Conservation (phyloP, 2,329 filamentous ascomycete genomes). For the Botryotinia globosa region DNA sequence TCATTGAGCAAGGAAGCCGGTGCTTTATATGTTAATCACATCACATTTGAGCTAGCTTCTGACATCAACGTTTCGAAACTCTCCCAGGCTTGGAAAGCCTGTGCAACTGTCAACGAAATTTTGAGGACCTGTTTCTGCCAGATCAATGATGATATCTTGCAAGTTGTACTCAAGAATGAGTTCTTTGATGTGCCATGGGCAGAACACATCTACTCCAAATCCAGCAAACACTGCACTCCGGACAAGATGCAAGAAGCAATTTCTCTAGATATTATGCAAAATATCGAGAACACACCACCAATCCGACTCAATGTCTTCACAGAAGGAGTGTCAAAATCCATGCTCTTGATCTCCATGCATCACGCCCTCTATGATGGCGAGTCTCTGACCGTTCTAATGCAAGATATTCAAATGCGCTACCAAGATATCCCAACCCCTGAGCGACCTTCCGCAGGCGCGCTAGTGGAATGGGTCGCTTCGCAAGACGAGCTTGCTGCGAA, state of each 20-base stretch:
- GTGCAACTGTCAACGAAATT: conserved; percentile 8
- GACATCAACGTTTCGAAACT: conserved; percentile 28
- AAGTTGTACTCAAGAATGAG: conserved; percentile 1
- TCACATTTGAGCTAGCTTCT: conserved; percentile 24
- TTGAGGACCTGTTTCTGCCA: conserved; percentile 22
- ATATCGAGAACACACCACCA: not conserved
- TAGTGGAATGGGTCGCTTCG: conserved; percentile 1
- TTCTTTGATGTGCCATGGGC: conserved; percentile 1
- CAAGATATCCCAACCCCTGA: not conserved
- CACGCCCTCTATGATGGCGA: conserved; percentile 51
- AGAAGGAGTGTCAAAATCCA: not conserved
- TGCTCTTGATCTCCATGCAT: conserved; percentile 12
- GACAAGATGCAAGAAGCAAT: conserved; percentile 1
- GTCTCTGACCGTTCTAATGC: not conserved
- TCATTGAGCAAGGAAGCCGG: conserved; percentile 35
- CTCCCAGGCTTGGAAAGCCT: conserved; percentile 19
- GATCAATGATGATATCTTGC: conserved; percentile 5
- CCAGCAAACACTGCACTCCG: not conserved
- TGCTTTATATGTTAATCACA: conserved; percentile 38
- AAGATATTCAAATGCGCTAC: conserved; percentile 1
- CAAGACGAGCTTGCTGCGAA: not conserved
- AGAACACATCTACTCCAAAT: not conserved
- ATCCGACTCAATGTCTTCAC: conserved; percentile 3
- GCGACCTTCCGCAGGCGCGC: not conserved
- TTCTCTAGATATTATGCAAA: not conserved